phyloP scores from a whole-genome alignment of 805 yeast genomes.

The Pichia paraexigua region DNA sequence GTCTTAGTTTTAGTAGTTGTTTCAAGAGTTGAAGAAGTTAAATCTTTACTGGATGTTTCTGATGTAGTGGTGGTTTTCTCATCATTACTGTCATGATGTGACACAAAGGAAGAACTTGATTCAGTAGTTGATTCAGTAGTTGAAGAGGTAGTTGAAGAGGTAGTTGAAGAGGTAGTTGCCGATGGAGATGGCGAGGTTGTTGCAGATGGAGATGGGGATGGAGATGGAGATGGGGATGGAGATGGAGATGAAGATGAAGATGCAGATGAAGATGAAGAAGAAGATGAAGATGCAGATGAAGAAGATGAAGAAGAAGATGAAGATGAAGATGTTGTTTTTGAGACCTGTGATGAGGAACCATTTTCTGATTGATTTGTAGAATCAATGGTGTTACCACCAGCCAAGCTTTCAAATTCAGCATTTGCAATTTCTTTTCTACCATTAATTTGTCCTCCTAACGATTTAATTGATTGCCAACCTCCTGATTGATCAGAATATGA shows the following conservation, averaged over 20 bases:
- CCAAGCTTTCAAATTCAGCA: constrained; percentile 33
- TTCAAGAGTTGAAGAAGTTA: background rate
- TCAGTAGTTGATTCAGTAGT: background rate
- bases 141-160: constrained; percentile 1
- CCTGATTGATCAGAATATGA: constrained; percentile 50
- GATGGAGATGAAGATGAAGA: constrained; percentile 10
- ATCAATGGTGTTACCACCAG: constrained; percentile 18
- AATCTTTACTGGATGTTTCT: background rate
- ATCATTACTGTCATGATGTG: too few species aligned
- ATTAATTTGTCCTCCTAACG: constrained; percentile 50
- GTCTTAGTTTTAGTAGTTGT: background rate
- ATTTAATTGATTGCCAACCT: constrained; percentile 48
- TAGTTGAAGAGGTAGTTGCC: constrained; percentile 4
- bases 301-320: constrained; percentile 11
- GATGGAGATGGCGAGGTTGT: constrained; percentile 7
- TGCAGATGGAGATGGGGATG: constrained; percentile 7
- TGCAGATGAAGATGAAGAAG: constrained; percentile 12
- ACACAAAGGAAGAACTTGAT: background rate
- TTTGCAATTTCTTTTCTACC: constrained; percentile 48
- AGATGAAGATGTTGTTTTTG: background rate
- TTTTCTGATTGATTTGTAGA: background rate
- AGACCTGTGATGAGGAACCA: constrained; percentile 8
- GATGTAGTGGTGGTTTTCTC: background rate
- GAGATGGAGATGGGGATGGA: constrained; percentile 10
- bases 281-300: constrained; percentile 12